A percentile compares a stretch with the other conserved stretches of the same genome.
These are phyloP conservation scores for Herpetospermum pedunculosum DNA, from an alignment of 306 rosid genomes.

Conservation along the genomic window DNA sequence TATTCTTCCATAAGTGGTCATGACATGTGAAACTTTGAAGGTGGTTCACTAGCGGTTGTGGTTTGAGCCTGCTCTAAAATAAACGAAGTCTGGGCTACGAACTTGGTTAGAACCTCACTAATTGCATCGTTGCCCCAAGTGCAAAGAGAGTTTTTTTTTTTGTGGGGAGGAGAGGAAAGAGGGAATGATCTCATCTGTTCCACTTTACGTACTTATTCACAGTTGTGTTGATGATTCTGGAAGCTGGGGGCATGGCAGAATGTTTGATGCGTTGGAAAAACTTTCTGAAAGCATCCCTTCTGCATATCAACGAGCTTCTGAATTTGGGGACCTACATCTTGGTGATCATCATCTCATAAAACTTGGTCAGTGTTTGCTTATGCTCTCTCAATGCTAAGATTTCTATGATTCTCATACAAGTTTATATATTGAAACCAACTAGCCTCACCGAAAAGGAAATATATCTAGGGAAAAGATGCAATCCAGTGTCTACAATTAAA, in stretches of 20 bases:
- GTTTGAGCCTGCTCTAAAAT: no score
- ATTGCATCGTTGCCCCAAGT: background rate
- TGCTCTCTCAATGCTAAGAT: background rate
- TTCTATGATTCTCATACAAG: no score
- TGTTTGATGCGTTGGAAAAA: conserved; percentile 73
- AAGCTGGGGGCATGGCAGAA: conserved; percentile 86
- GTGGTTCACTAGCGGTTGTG: no score
- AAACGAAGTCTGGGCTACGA: no score
- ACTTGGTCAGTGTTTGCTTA: conserved; percentile 41
- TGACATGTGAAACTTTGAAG: no score
- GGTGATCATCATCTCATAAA: conserved; percentile 85
- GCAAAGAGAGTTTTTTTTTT: no score
- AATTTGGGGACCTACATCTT: conserved; percentile 75
- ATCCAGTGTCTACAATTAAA: background rate
- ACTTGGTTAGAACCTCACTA: background rate
- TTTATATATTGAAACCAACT: background rate
- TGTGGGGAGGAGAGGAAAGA: background rate
- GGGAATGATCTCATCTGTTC: background rate
- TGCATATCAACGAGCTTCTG: conserved; percentile 74
- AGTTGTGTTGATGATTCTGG: conserved; percentile 92
- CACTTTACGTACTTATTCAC: conserved; percentile 4
- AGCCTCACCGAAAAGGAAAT: background rate
- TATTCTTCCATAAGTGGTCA: no score
- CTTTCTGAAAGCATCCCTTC: conserved; percentile 51
- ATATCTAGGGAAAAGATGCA: background rate